These are phyloP conservation scores for Trametes cingulata DNA, from an alignment of 768 basidiomycete species.

Conservation along the genomic window DNA sequence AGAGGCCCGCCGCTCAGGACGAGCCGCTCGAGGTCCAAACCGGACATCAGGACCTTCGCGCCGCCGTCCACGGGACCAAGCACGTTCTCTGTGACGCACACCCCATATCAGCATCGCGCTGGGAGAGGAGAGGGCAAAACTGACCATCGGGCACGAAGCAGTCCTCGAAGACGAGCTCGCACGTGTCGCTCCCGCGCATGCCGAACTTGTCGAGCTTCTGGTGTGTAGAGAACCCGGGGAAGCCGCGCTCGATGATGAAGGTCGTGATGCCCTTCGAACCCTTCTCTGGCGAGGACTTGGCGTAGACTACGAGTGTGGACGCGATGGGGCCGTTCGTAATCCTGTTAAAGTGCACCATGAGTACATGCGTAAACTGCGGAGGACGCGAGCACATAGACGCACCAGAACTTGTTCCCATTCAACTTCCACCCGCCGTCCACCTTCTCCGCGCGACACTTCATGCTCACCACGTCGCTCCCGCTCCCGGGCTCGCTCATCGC, in stretches of 20 bases:
- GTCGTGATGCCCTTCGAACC: constrained; percentile 90
- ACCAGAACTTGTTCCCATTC: constrained; percentile 96
- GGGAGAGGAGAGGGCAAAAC: constrained; percentile 10
- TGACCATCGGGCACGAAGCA: constrained; percentile 86
- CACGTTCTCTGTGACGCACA: constrained; percentile 64
- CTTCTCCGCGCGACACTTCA: constrained; percentile 82
- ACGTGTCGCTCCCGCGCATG: constrained; percentile 95
- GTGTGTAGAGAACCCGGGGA: constrained; percentile 83
- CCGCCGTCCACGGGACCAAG: constrained; percentile 81
- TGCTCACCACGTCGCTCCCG: constrained; percentile 95
- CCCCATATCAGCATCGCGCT: neutral
- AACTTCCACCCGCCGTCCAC: constrained; percentile 73
- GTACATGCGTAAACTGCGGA: neutral
- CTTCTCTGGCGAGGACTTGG: constrained; percentile 77
- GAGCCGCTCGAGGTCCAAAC: constrained; percentile 87
- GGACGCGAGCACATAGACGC: neutral
- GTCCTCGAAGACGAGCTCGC: constrained; percentile 89
- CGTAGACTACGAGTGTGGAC: constrained; percentile 90
- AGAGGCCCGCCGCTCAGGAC: constrained; percentile 92
- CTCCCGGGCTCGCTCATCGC: constrained; percentile 94
- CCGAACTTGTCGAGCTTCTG: constrained; percentile 95
- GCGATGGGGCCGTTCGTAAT: constrained; percentile 94
- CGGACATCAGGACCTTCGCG: constrained; percentile 89
- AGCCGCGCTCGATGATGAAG: constrained; percentile 84
- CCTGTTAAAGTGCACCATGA: constrained; percentile 44